Evolutionary conservation across 2,329 filamentous ascomycete species (phyloP).

Genomic region (Penicillium sp.): DNA sequence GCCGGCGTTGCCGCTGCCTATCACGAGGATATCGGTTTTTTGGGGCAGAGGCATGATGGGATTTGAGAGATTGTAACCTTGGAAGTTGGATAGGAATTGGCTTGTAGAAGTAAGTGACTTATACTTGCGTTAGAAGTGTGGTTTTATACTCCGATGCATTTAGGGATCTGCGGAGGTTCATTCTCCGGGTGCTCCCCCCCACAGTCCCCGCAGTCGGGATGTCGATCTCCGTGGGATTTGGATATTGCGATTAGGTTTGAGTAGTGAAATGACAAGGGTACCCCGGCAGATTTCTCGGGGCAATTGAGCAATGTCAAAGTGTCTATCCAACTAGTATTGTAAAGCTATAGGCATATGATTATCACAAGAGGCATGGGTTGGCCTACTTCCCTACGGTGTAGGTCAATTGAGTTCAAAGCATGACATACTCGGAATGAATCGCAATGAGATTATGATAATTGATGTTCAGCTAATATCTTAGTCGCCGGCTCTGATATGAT

Average conservation of each 20-base stretch:
- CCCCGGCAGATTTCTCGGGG: not conserved
- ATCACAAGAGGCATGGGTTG: not conserved
- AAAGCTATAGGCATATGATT: not conserved
- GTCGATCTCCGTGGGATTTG: conserved; percentile 3
- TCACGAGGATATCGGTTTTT: conserved; percentile 47
- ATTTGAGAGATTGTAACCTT: too few relatives aligned
- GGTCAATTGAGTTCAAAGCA: not conserved
- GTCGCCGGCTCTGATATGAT: conserved; percentile 6
- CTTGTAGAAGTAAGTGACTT: not conserved
- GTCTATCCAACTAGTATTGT: not conserved
- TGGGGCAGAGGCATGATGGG: not conserved
- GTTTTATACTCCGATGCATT: not conserved
- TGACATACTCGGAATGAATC: not conserved
- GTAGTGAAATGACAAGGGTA: too few relatives aligned
- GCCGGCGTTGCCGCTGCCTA: conserved; percentile 65
- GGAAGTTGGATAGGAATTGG: not conserved
- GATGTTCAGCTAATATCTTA: conserved; percentile 5
- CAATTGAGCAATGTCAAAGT: not conserved
- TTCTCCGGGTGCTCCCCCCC: conserved; percentile 1
- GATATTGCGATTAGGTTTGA: not conserved
- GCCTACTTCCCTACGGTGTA: not conserved
- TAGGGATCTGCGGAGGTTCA: conserved; percentile 6
- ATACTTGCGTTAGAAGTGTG: not conserved
- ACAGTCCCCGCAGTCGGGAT: conserved; percentile 4
- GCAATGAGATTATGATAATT: conserved; percentile 10